These are phyloP conservation scores for Apiotrichum sp. DNA, from an alignment of 1,284 basidiomycete genomes.

Conservation along the genomic window DNA sequence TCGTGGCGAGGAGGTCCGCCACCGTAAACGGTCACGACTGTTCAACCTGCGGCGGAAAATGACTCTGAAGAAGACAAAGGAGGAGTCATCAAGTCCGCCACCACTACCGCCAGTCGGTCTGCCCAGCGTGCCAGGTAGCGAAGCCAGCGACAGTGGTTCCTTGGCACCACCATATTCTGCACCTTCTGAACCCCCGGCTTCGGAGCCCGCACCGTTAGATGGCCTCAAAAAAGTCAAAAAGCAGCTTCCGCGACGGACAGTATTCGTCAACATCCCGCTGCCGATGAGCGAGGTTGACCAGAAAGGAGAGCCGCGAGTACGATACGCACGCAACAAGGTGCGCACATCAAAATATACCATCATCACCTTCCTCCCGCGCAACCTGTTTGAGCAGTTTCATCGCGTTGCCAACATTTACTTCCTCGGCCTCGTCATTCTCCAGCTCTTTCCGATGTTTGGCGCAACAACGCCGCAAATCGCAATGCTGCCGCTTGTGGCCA, in stretches of 20 bases:
- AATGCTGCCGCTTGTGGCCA: conserved; percentile 80
- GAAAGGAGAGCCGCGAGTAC: conserved; percentile 67
- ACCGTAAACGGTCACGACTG: conserved; percentile 49
- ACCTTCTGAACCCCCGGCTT: neutral
- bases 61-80: neutral
- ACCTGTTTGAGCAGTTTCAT: conserved; percentile 83
- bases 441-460: conserved; percentile 88
- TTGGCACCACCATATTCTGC: neutral
- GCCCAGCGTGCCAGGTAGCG: neutral
- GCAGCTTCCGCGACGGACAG: conserved; percentile 55
- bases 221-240: conserved; percentile 16
- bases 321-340: conserved; percentile 89
- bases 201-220: neutral
- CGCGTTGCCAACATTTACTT: conserved; percentile 92
- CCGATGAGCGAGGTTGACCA: conserved; percentile 19
- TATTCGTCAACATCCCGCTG: conserved; percentile 64
- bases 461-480: conserved; percentile 77
- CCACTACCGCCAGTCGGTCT: neutral
- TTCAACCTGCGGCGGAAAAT: conserved; percentile 39
- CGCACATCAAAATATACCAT: conserved; percentile 90
- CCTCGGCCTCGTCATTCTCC: conserved; percentile 71
- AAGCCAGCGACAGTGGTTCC: neutral
- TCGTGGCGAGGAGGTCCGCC: conserved; percentile 64
- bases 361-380: conserved; percentile 88
- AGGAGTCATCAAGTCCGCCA: neutral